phyloP scores from a whole-genome alignment of 2,329 filamentous ascomycete genomes.

The Coleophoma eucalyptorum region DNA sequence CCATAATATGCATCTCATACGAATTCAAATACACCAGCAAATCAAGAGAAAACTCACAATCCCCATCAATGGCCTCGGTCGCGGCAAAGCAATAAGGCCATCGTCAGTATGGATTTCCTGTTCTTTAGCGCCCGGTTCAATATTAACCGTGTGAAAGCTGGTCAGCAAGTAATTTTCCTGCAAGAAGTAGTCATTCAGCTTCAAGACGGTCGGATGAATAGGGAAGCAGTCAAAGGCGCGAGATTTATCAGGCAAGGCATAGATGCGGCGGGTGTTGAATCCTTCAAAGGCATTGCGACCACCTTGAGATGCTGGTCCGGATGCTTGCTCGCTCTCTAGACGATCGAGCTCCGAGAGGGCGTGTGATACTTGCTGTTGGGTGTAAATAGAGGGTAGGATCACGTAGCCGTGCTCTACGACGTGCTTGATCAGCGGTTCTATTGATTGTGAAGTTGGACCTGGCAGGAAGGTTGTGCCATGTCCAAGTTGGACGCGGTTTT shows the following conservation, averaged over 20 bases:
- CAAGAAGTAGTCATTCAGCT: constrained; percentile 36
- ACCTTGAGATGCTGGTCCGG: constrained; percentile 25
- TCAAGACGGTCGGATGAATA: constrained; percentile 32
- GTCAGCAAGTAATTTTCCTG: constrained; percentile 31
- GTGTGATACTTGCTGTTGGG: constrained; percentile 24
- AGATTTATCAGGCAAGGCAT: constrained; percentile 35
- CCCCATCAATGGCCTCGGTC: constrained; percentile 25
- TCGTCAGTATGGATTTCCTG: constrained; percentile 33
- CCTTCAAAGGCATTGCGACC: constrained; percentile 35
- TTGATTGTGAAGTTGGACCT: constrained; percentile 18
- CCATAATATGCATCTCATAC: no score
- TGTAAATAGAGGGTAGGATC: constrained; percentile 30
- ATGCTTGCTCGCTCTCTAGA: constrained; percentile 16
- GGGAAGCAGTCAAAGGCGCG: constrained; percentile 34
- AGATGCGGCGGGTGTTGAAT: constrained; percentile 32
- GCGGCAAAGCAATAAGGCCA: constrained; percentile 22
- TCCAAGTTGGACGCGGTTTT: constrained; percentile 18
- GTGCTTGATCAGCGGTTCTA: constrained; percentile 24
- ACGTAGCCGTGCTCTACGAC: constrained; percentile 33
- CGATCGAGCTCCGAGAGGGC: constrained; percentile 31
- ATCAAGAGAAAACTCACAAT: constrained; percentile 12
- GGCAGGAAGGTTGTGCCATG: constrained; percentile 24
- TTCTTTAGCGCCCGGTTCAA: constrained; percentile 29
- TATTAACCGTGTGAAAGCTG: constrained; percentile 33
- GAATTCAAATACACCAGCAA: background rate